These are phyloP conservation scores for Cladochytrium tenue DNA, from an alignment of 371 early-diverging fungal genomes.

Conservation along the genomic window DNA sequence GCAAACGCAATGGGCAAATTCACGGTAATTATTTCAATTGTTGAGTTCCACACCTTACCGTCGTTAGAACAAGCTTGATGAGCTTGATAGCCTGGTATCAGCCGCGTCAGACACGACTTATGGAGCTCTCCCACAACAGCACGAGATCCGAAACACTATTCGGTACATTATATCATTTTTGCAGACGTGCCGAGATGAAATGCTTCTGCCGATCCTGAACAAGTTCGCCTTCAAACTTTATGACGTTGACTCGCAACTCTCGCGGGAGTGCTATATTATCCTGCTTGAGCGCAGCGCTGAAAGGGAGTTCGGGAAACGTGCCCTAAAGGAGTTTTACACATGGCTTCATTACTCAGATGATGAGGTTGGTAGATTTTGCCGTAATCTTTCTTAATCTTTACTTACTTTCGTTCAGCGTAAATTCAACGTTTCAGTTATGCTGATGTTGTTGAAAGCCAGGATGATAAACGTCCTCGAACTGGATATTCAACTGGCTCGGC, in stretches of 20 bases:
- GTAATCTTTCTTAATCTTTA: too few species aligned
- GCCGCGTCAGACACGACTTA: slow-evolving; percentile 52
- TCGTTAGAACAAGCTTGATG: too few species aligned
- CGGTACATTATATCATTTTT: slow-evolving; percentile 69
- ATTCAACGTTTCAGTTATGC: not conserved
- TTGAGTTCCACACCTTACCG: too few species aligned
- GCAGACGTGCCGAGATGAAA: slow-evolving; percentile 75
- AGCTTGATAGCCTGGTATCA: slow-evolving; percentile 73
- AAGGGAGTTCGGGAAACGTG: slow-evolving; percentile 75
- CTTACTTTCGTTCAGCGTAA: too few species aligned
- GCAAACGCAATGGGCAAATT: too few species aligned
- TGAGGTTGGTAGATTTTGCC: too few species aligned
- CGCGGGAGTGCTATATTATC: slow-evolving; percentile 78
- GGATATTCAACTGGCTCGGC: not conserved
- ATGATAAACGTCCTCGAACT: not conserved
- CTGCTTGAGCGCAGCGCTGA: slow-evolving; percentile 69
- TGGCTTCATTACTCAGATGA: slow-evolving; percentile 95
- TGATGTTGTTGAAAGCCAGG: not conserved
- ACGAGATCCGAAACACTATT: slow-evolving; percentile 73
- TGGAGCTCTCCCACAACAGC: slow-evolving; percentile 71
- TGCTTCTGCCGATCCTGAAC: slow-evolving; percentile 79
- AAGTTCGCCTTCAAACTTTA: slow-evolving; percentile 82
- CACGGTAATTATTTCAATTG: too few species aligned
- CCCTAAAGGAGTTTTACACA: slow-evolving; percentile 77
- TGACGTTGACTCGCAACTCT: slow-evolving; percentile 70